phyloP scores from a whole-genome alignment of 805 yeast genomes.

The Starmerella vitae region DNA sequence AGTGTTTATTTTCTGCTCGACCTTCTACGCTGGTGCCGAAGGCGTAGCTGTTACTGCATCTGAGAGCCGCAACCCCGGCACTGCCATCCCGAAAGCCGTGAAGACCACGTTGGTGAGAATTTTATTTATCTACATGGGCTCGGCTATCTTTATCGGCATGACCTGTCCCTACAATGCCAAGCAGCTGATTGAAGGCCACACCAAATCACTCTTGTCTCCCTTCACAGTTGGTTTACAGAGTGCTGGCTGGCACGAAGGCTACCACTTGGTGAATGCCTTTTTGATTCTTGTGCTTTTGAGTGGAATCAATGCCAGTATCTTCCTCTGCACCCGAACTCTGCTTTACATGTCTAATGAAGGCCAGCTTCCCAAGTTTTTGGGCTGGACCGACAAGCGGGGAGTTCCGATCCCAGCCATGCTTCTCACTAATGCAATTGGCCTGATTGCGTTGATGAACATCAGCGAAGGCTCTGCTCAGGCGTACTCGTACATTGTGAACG shows the following conservation, averaged over 20 bases:
- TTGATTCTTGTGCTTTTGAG: constrained; percentile 50
- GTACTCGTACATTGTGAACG: constrained; percentile 44
- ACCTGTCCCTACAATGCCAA: constrained; percentile 46
- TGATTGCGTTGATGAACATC: constrained; percentile 43
- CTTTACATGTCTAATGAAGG: constrained; percentile 51
- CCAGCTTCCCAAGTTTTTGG: constrained; percentile 44
- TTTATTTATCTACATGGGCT: constrained; percentile 41
- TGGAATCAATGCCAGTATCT: constrained; percentile 57
- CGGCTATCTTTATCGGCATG: constrained; percentile 45
- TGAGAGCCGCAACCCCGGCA: constrained; percentile 47
- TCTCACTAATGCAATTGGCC: constrained; percentile 37
- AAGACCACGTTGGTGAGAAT: constrained; percentile 46
- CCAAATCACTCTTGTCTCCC: constrained; percentile 40
- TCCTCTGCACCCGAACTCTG: constrained; percentile 54
- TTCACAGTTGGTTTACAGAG: constrained; percentile 36
- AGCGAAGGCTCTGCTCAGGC: constrained; percentile 49
- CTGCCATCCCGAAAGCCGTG: constrained; percentile 48
- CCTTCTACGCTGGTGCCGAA: constrained; percentile 48
- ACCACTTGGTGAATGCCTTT: constrained; percentile 48
- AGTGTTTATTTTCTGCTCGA: constrained; percentile 46
- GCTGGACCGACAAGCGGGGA: constrained; percentile 41
- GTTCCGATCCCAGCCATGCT: constrained; percentile 51
- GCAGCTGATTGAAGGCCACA: constrained; percentile 29
- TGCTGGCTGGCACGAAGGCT: constrained; percentile 41
- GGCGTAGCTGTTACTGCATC: constrained; percentile 51